These are phyloP conservation scores for Scheffersomyces stambukii DNA, from an alignment of 1,139 yeast species.

Conservation along the genomic window DNA sequence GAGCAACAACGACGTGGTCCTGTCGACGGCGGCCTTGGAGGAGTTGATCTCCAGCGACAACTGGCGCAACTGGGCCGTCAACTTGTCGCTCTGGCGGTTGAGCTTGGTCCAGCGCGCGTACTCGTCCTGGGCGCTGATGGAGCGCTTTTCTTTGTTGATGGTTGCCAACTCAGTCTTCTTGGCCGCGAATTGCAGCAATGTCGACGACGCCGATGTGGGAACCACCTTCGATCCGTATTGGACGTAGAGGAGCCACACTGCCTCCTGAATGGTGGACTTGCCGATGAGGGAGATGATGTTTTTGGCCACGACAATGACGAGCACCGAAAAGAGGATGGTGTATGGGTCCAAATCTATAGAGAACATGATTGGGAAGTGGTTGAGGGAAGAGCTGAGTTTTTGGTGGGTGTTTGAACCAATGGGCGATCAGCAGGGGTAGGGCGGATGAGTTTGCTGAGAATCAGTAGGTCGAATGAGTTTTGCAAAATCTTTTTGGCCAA, in stretches of 20 bases:
- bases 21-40: constrained; percentile 36
- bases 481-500: too few species aligned
- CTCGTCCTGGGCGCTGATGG: constrained; percentile 84
- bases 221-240: constrained; percentile 29
- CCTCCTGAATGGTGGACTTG: constrained; percentile 28
- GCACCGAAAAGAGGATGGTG: constrained; percentile 23
- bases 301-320: constrained; percentile 29
- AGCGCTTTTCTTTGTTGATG: constrained; percentile 50
- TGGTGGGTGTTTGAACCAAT: too few species aligned
- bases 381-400: too few species aligned
- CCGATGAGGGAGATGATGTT: constrained; percentile 31
- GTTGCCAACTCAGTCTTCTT: constrained; percentile 44
- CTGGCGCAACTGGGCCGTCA: constrained; percentile 48
- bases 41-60: constrained; percentile 34
- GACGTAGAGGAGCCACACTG: constrained; percentile 40
- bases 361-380: constrained; percentile 4
- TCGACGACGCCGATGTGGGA: constrained; percentile 16
- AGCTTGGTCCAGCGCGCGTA: constrained; percentile 96
- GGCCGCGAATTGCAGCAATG: constrained; percentile 28
- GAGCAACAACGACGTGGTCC: constrained; percentile 21
- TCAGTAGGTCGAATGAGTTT: too few species aligned
- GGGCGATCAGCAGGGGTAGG: too few species aligned
- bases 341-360: constrained; percentile 26
- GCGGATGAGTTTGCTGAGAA: too few species aligned
- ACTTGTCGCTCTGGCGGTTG: constrained; percentile 64